Evolutionary conservation across 2,329 filamentous ascomycete species (phyloP).

Genomic region (Penicillium oxalicum): DNA sequence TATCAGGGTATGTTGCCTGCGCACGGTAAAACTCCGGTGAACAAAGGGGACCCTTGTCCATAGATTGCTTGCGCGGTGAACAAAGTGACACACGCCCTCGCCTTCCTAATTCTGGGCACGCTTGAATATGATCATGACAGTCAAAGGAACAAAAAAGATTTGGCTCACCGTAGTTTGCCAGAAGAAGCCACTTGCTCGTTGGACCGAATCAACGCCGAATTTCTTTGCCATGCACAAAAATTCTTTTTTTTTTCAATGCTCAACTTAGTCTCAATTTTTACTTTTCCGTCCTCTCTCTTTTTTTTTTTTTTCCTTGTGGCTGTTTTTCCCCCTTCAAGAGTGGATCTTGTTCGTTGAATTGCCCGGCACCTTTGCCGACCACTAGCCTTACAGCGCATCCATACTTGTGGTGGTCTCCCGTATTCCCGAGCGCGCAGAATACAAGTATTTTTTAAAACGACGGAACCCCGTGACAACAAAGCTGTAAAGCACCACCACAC

Average conservation of each 20-base stretch:
- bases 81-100: background rate
- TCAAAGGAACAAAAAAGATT: background rate
- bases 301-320: background rate
- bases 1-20: too few relatives aligned
- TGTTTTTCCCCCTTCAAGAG: conserved; percentile 2
- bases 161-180: conserved; percentile 22
- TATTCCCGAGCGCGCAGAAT: too few relatives aligned
- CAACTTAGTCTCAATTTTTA: background rate
- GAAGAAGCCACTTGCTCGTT: conserved; percentile 8
- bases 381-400: background rate
- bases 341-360: conserved; percentile 9
- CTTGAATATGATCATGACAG: too few relatives aligned
- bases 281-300: background rate
- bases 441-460: too few relatives aligned
- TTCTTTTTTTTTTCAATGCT: too few relatives aligned
- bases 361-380: conserved; percentile 18
- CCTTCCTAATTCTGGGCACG: background rate
- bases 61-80: background rate
- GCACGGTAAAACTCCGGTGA: conserved; percentile 1
- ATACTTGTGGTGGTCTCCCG: background rate
- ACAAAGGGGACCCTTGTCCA: background rate
- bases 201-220: conserved; percentile 16
- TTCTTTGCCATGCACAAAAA: too few relatives aligned
- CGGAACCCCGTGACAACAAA: too few relatives aligned
- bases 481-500: too few relatives aligned